Conservation (phyloP, 208 protist genomes). For the Leishmania mexicana region DNA sequence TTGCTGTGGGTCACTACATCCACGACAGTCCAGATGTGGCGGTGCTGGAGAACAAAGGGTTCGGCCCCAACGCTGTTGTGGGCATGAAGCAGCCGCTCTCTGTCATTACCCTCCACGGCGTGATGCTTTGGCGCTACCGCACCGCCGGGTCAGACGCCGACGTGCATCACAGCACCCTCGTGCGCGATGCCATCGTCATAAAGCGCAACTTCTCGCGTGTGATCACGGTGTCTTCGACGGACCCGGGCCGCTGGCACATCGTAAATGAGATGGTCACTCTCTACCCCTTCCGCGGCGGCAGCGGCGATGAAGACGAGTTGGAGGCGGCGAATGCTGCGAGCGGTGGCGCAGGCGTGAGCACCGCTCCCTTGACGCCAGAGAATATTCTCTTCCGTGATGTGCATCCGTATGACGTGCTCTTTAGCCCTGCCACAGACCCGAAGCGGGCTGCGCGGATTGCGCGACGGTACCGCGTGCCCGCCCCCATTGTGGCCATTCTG, state of each 20-base stretch:
- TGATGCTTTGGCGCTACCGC: conserved; percentile 77
- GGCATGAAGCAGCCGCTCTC: conserved; percentile 70
- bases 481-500: conserved; percentile 60
- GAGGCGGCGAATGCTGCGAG: background rate
- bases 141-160: conserved; percentile 29
- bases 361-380: conserved; percentile 13
- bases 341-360: background rate
- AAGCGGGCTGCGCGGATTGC: conserved; percentile 44
- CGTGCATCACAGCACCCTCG: conserved; percentile 11
- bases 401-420: conserved; percentile 66
- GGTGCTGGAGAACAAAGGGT: conserved; percentile 75
- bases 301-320: conserved; percentile 6
- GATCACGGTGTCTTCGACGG: conserved; percentile 46
- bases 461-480: conserved; percentile 61
- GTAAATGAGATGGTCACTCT: conserved; percentile 86
- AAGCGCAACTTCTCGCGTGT: conserved; percentile 81
- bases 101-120: conserved; percentile 80
- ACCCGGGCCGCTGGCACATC: conserved; percentile 68
- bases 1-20: conserved; percentile 67
- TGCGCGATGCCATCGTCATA: conserved; percentile 52
- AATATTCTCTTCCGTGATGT: conserved; percentile 54
- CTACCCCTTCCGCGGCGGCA: conserved; percentile 51
- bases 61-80: conserved; percentile 37
- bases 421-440: conserved; percentile 61
- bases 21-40: conserved; percentile 65